phyloP scores from a whole-genome alignment of 306 rosid species.

The Vicia sativa region DNA sequence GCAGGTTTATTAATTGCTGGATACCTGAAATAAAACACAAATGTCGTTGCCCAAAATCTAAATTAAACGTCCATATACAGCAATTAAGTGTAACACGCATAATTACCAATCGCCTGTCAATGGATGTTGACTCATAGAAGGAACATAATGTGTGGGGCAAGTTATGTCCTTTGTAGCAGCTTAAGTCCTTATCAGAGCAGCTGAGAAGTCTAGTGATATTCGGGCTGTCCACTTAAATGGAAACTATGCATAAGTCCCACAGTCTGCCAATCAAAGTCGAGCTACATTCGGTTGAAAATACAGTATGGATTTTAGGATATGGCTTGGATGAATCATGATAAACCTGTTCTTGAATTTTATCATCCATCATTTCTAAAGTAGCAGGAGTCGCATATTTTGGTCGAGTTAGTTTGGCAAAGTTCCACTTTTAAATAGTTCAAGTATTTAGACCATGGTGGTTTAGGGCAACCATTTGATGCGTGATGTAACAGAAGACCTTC shows the following conservation, averaged over 20 bases:
- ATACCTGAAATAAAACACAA: slow-evolving; percentile 25
- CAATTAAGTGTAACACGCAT: too few relatives aligned
- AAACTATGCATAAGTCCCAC: slow-evolving; percentile 44
- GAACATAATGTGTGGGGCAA: slow-evolving; percentile 43
- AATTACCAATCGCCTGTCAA: slow-evolving; percentile 45
- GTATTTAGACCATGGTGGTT: slow-evolving; percentile 43
- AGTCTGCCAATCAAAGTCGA: slow-evolving; percentile 45
- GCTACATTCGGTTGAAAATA: slow-evolving; percentile 42
- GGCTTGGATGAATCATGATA: slow-evolving; percentile 15
- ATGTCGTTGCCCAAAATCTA: too few relatives aligned
- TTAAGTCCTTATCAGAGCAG: slow-evolving; percentile 39
- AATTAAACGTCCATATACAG: too few relatives aligned
- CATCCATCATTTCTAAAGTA: slow-evolving; percentile 37
- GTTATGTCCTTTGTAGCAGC: slow-evolving; percentile 39
- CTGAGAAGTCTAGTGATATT: slow-evolving; percentile 44
- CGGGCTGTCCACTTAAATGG: slow-evolving; percentile 44
- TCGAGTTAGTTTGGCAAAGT: slow-evolving; percentile 42
- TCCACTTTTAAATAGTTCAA: slow-evolving; percentile 38
- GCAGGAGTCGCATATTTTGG: slow-evolving; percentile 38
- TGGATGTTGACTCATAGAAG: slow-evolving; percentile 46
- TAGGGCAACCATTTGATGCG: slow-evolving; percentile 38
- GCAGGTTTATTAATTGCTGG: slow-evolving; percentile 45
- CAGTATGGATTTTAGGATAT: slow-evolving; percentile 40
- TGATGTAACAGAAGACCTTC: slow-evolving; percentile 41
- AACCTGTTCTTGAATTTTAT: slow-evolving; percentile 14